A percentile compares a stretch with the other conserved stretches of the same genome.
Conservation (phyloP, 768 basidiomycete genomes). For the Boletus coccyginus region DNA sequence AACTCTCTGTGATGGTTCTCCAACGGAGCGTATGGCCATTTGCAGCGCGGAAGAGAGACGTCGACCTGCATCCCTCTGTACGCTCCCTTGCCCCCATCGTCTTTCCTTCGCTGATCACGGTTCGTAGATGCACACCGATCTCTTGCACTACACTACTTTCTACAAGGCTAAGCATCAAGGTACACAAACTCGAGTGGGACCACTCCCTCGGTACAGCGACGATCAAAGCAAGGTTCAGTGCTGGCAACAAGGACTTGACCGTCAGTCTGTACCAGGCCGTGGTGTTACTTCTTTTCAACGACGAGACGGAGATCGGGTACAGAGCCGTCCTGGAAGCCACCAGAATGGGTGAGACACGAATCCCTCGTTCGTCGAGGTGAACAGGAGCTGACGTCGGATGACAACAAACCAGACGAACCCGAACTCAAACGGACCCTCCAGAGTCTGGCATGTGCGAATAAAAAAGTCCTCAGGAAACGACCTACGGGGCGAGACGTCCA, state of each 20-base stretch:
- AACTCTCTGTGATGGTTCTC: conserved; percentile 76
- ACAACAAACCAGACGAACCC: conserved; percentile 47
- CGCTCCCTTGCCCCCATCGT: conserved; percentile 14
- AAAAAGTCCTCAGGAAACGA: conserved; percentile 80
- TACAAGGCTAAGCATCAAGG: conserved; percentile 80
- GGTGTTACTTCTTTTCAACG: conserved; percentile 86
- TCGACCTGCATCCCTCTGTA: conserved; percentile 56
- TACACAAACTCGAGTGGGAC: conserved; percentile 78
- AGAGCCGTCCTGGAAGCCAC: conserved; percentile 65
- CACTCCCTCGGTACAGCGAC: conserved; percentile 84
- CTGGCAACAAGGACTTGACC: conserved; percentile 78
- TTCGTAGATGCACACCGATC: conserved; percentile 67
- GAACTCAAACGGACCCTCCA: conserved; percentile 87
- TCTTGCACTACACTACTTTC: conserved; percentile 60
- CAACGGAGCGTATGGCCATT: conserved; percentile 91
- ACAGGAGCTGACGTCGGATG: neutral
- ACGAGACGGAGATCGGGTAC: conserved; percentile 56
- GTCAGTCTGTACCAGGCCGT: conserved; percentile 89
- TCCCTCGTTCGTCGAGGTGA: neutral
- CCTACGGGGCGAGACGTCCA: conserved; percentile 78
- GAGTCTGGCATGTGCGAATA: conserved; percentile 88
- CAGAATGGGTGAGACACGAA: conserved; percentile 58
- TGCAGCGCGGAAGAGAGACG: conserved; percentile 44
- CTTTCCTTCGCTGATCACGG: conserved; percentile 1
- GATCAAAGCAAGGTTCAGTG: conserved; percentile 65